These are phyloP conservation scores for Penicillium sp. DNA, from an alignment of 2,329 filamentous ascomycete genomes.

Conservation along the genomic window DNA sequence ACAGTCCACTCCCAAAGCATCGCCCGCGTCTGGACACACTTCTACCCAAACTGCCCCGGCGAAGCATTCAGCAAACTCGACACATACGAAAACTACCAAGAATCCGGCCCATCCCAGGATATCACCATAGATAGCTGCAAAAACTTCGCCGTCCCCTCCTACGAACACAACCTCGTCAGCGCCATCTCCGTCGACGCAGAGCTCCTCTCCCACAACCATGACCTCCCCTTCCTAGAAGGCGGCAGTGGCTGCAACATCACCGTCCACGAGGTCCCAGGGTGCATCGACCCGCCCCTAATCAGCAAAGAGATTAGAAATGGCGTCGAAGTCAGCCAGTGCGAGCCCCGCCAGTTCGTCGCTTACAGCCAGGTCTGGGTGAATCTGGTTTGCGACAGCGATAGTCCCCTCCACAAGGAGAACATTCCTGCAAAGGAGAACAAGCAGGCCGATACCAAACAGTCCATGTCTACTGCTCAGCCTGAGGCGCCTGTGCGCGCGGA, in stretches of 20 bases:
- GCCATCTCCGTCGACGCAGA: slow-evolving; percentile 32
- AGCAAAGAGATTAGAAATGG: slow-evolving; percentile 21
- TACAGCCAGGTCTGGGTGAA: slow-evolving; percentile 34
- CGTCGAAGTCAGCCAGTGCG: slow-evolving; percentile 29
- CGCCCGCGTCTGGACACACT: slow-evolving; percentile 34
- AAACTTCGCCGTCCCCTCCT: slow-evolving; percentile 27
- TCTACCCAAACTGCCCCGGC: slow-evolving; percentile 31
- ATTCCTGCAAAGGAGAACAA: neutral
- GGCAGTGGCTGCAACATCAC: slow-evolving; percentile 32
- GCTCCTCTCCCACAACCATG: slow-evolving; percentile 18
- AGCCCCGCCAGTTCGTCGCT: slow-evolving; percentile 22
- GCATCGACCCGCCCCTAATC: slow-evolving; percentile 32
- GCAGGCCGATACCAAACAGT: neutral
- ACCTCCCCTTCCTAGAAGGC: slow-evolving; percentile 14
- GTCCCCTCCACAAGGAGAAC: slow-evolving; percentile 4
- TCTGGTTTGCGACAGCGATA: slow-evolving; percentile 29
- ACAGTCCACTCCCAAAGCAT: slow-evolving; percentile 24
- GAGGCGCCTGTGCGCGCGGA: slow-evolving; percentile 10
- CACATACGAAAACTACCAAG: slow-evolving; percentile 28
- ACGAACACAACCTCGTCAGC: slow-evolving; percentile 25
- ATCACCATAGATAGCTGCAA: slow-evolving; percentile 28
- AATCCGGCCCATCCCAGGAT: slow-evolving; percentile 23
- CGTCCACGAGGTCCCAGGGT: slow-evolving; percentile 35
- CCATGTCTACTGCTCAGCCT: neutral
- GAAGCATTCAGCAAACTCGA: slow-evolving; percentile 21